Conservation (phyloP, 2,329 filamentous ascomycete species). For the Fusarium guadeloupense region DNA sequence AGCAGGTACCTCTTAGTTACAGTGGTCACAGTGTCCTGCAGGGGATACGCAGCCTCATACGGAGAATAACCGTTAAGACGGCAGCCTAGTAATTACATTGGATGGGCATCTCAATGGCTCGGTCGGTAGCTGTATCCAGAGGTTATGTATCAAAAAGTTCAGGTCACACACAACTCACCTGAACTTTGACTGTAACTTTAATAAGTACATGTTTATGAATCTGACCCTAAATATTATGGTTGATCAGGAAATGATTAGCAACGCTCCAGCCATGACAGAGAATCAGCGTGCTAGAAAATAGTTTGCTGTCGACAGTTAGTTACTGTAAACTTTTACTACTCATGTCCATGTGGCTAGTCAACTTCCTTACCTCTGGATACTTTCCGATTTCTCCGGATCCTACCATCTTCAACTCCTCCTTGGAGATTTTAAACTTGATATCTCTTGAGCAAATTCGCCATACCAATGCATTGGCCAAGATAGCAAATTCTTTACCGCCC, state of each 20-base stretch:
- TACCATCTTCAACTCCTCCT: neutral
- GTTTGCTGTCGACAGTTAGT: too few relatives aligned
- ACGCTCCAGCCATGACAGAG: neutral
- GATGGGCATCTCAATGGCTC: too few relatives aligned
- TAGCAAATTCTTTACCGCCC: slow-evolving; percentile 28
- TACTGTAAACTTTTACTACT: too few relatives aligned
- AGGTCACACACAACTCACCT: neutral
- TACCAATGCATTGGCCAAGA: slow-evolving; percentile 22
- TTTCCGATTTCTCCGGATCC: slow-evolving; percentile 30
- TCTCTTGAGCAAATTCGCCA: slow-evolving; percentile 4
- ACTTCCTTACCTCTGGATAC: neutral
- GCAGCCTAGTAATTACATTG: too few relatives aligned
- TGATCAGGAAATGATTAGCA: neutral
- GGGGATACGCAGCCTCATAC: too few relatives aligned
- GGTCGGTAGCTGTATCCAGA: too few relatives aligned
- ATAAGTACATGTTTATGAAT: too few relatives aligned
- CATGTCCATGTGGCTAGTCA: neutral
- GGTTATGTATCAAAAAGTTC: too few relatives aligned
- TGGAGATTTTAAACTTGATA: neutral
- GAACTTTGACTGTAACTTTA: neutral
- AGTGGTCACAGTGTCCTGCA: slow-evolving; percentile 13
- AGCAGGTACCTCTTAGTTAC: neutral
- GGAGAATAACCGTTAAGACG: too few relatives aligned
- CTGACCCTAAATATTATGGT: too few relatives aligned
- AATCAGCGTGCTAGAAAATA: neutral